phyloP scores from a whole-genome alignment of 352 stramenopile genomes.

The Phytophthora colocasiae region DNA sequence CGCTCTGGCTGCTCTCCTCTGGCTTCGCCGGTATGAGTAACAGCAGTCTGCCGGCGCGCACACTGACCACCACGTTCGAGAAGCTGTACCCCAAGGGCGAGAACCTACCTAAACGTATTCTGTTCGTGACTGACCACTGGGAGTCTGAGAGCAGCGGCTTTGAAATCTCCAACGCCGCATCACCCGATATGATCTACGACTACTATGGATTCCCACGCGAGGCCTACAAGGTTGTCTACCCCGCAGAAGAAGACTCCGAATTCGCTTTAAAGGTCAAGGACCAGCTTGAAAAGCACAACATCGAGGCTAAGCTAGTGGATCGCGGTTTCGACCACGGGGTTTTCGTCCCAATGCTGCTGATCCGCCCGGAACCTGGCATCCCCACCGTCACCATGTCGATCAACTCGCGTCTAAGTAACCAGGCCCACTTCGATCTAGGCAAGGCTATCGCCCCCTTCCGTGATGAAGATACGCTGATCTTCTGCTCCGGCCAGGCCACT shows the following conservation, averaged over 20 bases:
- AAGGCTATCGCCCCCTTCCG: slow-evolving; percentile 47
- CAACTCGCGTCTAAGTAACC: slow-evolving; percentile 41
- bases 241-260: slow-evolving; percentile 61
- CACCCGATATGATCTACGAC: slow-evolving; percentile 83
- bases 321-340: slow-evolving; percentile 92
- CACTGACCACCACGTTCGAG: slow-evolving; percentile 36
- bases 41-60: slow-evolving; percentile 25
- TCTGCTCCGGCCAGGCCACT: slow-evolving; percentile 63
- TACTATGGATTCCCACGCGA: slow-evolving; percentile 90
- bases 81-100: slow-evolving; percentile 39
- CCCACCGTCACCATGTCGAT: slow-evolving; percentile 86
- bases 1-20: slow-evolving; percentile 16
- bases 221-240: slow-evolving; percentile 87
- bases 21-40: slow-evolving; percentile 26
- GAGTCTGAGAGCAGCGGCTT: slow-evolving; percentile 48
- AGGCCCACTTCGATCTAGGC: slow-evolving; percentile 60
- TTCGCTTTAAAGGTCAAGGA: slow-evolving; percentile 71
- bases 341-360: slow-evolving; percentile 90
- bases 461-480: slow-evolving; percentile 67
- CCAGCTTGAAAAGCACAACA: slow-evolving; percentile 51
- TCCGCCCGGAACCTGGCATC: slow-evolving; percentile 86
- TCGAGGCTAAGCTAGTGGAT: slow-evolving; percentile 49
- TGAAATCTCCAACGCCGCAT: slow-evolving; percentile 56
- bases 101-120: slow-evolving; percentile 64
- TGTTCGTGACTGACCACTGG: slow-evolving; percentile 91